Conservation (phyloP, 116 monocot genomes). For the Thalassia testudinum region DNA sequence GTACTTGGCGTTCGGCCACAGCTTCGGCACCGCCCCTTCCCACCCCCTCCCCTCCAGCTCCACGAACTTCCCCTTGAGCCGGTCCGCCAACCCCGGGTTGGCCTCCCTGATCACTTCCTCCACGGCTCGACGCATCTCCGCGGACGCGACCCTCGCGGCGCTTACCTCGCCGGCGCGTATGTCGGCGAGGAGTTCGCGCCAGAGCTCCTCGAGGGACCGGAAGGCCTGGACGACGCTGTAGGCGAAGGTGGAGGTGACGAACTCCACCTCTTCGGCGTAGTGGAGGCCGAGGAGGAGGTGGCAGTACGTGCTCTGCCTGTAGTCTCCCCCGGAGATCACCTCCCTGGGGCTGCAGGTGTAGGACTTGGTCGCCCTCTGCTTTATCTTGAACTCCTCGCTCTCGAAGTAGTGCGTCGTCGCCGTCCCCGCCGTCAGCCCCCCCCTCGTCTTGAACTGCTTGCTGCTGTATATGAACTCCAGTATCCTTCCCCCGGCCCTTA, state of each 20-base stretch:
- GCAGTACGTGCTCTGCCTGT: slow-evolving; percentile 50
- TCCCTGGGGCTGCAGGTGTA: slow-evolving; percentile 47
- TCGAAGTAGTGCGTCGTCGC: slow-evolving; percentile 42
- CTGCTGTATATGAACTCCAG: slow-evolving; percentile 70
- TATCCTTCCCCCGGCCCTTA: slow-evolving; percentile 17
- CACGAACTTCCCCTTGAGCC: slow-evolving; percentile 15
- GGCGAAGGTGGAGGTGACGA: slow-evolving; percentile 54
- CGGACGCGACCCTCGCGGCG: slow-evolving; percentile 12
- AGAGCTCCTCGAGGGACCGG: slow-evolving; percentile 26
- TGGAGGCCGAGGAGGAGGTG: slow-evolving; percentile 59
- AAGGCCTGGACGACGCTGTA: slow-evolving; percentile 59
- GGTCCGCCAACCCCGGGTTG: slow-evolving; percentile 17
- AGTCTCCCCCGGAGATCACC: slow-evolving; percentile 35
- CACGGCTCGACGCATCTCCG: slow-evolving; percentile 23
- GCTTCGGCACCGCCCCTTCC: slow-evolving; percentile 21
- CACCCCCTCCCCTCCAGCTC: slow-evolving; percentile 20
- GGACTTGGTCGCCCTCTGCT: slow-evolving; percentile 12
- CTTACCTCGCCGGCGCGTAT: slow-evolving; percentile 19
- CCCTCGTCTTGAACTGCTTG: slow-evolving; percentile 27
- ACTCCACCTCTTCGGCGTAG: slow-evolving; percentile 27
- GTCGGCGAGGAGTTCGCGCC: slow-evolving; percentile 48
- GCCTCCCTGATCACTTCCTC: slow-evolving; percentile 6
- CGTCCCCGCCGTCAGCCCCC: slow-evolving; percentile 27
- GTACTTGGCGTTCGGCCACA: slow-evolving; percentile 80
- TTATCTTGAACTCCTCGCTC: slow-evolving; percentile 43